These are phyloP conservation scores for Cucurbita argyrosperma DNA, from an alignment of 306 rosid genomes.

Conservation along the genomic window DNA sequence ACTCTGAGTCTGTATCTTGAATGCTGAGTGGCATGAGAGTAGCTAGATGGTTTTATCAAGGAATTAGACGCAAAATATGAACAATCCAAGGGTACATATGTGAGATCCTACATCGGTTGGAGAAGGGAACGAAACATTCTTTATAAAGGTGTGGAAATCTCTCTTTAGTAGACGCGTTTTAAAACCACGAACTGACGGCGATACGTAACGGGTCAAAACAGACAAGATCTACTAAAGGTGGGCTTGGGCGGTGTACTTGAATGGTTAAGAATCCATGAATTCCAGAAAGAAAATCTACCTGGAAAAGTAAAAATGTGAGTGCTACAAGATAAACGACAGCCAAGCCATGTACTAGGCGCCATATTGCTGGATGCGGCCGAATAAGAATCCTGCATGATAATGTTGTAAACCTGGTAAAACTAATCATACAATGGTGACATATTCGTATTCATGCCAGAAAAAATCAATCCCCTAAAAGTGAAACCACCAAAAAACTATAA, in stretches of 20 bases:
- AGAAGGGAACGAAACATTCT: too few relatives aligned
- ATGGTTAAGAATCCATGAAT: neutral
- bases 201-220: too few relatives aligned
- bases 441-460: neutral
- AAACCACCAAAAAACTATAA: neutral
- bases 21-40: neutral
- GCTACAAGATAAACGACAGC: slow-evolving; percentile 90
- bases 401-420: neutral
- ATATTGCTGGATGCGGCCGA: slow-evolving; percentile 95
- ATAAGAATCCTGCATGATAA: slow-evolving; percentile 68
- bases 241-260: neutral
- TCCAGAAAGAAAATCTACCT: slow-evolving; percentile 27
- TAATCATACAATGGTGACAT: neutral
- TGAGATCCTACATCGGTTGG: too few relatives aligned
- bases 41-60: neutral
- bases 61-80: neutral
- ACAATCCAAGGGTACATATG: neutral
- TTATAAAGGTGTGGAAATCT: too few relatives aligned
- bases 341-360: slow-evolving; percentile 98
- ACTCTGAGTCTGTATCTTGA: neutral
- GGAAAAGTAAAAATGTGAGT: slow-evolving; percentile 94
- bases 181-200: too few relatives aligned
- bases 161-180: too few relatives aligned
- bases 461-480: neutral
- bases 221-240: too few relatives aligned